Evolutionary conservation across 1,284 basidiomycete genomes (phyloP), one percentile per base, ranked within the genome.

Genomic region (Pholiota adiposa): DNA sequence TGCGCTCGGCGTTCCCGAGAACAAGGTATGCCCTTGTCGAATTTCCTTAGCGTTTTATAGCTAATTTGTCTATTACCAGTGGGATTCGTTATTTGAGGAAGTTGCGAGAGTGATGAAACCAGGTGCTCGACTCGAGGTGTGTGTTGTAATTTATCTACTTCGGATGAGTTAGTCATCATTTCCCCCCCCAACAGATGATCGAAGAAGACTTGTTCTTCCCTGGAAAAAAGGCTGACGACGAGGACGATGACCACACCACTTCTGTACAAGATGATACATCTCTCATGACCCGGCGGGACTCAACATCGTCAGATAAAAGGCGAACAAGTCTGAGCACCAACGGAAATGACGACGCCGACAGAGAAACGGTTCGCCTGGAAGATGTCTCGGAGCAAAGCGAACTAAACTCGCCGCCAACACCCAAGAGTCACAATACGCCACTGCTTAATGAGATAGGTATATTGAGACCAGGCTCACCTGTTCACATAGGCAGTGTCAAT

Each of bases 201-300:
- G 88, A 90, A 70, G 88, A 89, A 70, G 87, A 90, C 63, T 70
- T 90, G 11, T 85, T 82, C 66, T 89, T 89, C 66, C 88, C 88
- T 2, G 88, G 88, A 9, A 79, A 76, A 63, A 55, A 69, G 8
- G 61, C 73, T 11, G 75, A 75, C 51, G 66, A 69, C 12, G 63
- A 68, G 19, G 62, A 67, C 34, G 66, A 70, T 12, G 59, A 66
- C n/a, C 23, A 50, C 0, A 49, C 51, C 1, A 46, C 57, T 12
- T 16, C 41, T 38, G 51, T 55, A 31, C 44, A 19, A 12, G 67
- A 70, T 27, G 54, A 60, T 40, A 33, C 53, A 4, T 66, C 65
- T 2, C 61, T 58, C 0, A 34, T 59, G 18, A 65, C 65, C 6
- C 58, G 64, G 14, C 55, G 62, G 18, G 61, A 63, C 38, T 67